Evolutionary conservation across 2,329 filamentous ascomycete genomes (phyloP).

Genomic region (Sphaerulina populicola): DNA sequence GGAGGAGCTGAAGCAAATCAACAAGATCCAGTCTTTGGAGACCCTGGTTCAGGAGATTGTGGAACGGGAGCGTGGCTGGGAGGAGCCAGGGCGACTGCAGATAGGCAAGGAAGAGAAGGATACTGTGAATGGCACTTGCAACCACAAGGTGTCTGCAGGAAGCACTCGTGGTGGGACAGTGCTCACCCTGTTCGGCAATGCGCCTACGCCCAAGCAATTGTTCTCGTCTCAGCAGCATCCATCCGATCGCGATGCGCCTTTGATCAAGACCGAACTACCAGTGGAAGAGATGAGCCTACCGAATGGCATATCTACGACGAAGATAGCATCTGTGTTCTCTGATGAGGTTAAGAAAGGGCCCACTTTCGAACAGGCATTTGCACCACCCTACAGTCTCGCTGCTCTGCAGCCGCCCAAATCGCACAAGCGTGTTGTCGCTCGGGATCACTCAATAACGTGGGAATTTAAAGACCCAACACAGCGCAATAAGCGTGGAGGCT

Average conservation of each 20-base stretch:
- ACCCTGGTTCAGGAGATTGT: conserved; percentile 26
- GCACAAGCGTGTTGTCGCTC: conserved; percentile 60
- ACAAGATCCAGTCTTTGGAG: conserved; percentile 27
- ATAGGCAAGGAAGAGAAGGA: conserved; percentile 16
- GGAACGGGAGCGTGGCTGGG: conserved; percentile 23
- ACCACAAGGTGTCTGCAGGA: conserved; percentile 4
- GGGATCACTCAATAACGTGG: conserved; percentile 45
- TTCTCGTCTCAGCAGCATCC: conserved; percentile 69
- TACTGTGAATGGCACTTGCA: conserved; percentile 7
- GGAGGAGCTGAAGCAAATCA: conserved; percentile 34
- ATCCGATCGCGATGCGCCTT: conserved; percentile 4
- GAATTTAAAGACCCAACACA: conserved; percentile 30
- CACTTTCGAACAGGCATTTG: conserved; percentile 66
- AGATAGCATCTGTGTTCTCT: conserved; percentile 50
- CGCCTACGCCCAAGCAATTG: conserved; percentile 64
- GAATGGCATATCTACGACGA: conserved; percentile 62
- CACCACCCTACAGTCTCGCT: conserved; percentile 57
- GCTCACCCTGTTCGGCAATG: conserved; percentile 68
- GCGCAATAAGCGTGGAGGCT: conserved; percentile 42
- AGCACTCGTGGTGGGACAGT: conserved; percentile 47
- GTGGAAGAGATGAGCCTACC: conserved; percentile 62
- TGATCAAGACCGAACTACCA: conserved; percentile 30
- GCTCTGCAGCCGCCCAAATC: conserved; percentile 60
- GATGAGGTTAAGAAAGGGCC: conserved; percentile 43
- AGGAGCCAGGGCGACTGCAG: conserved; percentile 2